These are phyloP conservation scores for Pluteus cervinus DNA, from an alignment of 768 basidiomycete species.

Conservation along the genomic window DNA sequence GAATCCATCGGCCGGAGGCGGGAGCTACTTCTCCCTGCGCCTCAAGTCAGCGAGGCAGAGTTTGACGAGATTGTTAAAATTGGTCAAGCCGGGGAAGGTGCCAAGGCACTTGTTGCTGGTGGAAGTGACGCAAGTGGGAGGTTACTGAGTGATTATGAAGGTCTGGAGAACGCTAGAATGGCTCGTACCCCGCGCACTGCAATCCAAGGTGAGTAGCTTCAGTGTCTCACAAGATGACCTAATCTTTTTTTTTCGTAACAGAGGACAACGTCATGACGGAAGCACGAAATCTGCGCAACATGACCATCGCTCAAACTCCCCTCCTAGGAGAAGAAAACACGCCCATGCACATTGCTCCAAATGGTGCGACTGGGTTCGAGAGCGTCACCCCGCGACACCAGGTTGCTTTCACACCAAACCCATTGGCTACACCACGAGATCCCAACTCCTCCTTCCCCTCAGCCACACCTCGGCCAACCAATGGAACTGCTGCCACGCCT, in stretches of 20 bases:
- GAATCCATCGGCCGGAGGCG: slow-evolving; percentile 88
- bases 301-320: slow-evolving; percentile 90
- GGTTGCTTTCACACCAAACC: slow-evolving; percentile 92
- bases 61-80: slow-evolving; percentile 99
- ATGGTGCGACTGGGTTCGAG: slow-evolving; percentile 90
- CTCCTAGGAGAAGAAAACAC: slow-evolving; percentile 97
- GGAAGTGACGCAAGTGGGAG: slow-evolving; percentile 83
- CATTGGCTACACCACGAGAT: slow-evolving; percentile 72
- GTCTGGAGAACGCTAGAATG: slow-evolving; percentile 82
- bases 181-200: slow-evolving; percentile 93
- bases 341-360: slow-evolving; percentile 68
- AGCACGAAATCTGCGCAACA: slow-evolving; percentile 91
- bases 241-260: slow-evolving; percentile 24
- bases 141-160: slow-evolving; percentile 89
- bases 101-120: slow-evolving; percentile 76
- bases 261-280: slow-evolving; percentile 95
- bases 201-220: slow-evolving; percentile 71
- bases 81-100: slow-evolving; percentile 85
- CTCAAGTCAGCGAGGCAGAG: slow-evolving; percentile 93
- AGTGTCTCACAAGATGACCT: slow-evolving; percentile 1
- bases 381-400: slow-evolving; percentile 91
- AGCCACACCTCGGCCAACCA: slow-evolving; percentile 46
- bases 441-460: slow-evolving; percentile 29
- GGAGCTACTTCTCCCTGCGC: slow-evolving; percentile 76
- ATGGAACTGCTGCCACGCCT: slow-evolving; percentile 61